These are phyloP conservation scores for Kodamaea nitidulidarum DNA, from an alignment of 805 yeast species.

Conservation along the genomic window DNA sequence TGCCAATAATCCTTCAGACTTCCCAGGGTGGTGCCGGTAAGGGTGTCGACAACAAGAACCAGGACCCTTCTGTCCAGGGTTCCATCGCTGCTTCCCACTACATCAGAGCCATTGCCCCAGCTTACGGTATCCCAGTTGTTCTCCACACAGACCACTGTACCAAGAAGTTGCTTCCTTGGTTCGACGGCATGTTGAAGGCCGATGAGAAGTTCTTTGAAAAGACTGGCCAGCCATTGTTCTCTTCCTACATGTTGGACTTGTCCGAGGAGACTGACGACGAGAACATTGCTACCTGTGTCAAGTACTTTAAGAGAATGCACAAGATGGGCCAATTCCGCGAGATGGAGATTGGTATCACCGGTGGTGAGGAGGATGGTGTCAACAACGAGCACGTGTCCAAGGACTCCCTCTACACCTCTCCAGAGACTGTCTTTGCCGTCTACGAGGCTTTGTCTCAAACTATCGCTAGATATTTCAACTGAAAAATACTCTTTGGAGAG, in stretches of 20 bases:
- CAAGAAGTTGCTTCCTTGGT: slow-evolving; percentile 95
- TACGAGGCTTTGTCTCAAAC: slow-evolving; percentile 84
- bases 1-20: slow-evolving; percentile 95
- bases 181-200: slow-evolving; percentile 95
- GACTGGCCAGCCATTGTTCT: slow-evolving; percentile 94
- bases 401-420: slow-evolving; percentile 85
- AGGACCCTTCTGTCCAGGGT: slow-evolving; percentile 91
- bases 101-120: slow-evolving; percentile 94
- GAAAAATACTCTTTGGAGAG: too few species aligned
- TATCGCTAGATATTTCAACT: too few species aligned
- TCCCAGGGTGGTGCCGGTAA: slow-evolving; percentile 99
- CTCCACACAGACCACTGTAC: slow-evolving; percentile 99
- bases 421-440: slow-evolving; percentile 91
- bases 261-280: slow-evolving; percentile 96
- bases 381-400: slow-evolving; percentile 92
- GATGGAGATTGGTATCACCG: slow-evolving; percentile 99
- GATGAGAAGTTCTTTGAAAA: slow-evolving; percentile 87
- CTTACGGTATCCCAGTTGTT: slow-evolving; percentile 94
- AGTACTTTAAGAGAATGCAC: slow-evolving; percentile 91
- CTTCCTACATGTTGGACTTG: slow-evolving; percentile 97
- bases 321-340: slow-evolving; percentile 96
- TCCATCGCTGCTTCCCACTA: slow-evolving; percentile 96
- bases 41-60: slow-evolving; percentile 93
- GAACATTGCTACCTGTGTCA: slow-evolving; percentile 90
- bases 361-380: slow-evolving; percentile 99